Percentiles rank a stretch among this genome's conserved stretches.
Evolutionary conservation across 2,329 filamentous ascomycete species (phyloP).

Genomic region (Chaetomium strumarium): DNA sequence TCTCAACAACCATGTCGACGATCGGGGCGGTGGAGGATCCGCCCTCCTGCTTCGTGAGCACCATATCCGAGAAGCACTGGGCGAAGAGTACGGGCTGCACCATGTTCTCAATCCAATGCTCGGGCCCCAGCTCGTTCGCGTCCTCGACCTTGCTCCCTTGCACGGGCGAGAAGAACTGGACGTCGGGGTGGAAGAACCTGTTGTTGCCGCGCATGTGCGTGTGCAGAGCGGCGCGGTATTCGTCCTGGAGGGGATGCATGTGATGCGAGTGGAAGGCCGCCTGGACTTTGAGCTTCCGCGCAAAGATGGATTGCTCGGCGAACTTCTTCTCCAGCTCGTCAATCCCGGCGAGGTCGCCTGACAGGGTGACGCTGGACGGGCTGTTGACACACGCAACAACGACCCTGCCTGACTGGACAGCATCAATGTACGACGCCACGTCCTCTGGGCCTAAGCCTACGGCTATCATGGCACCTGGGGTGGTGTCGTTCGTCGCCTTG

Average conservation of each 20-base stretch:
- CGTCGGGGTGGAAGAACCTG: slow-evolving; percentile 11
- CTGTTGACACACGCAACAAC: slow-evolving; percentile 25
- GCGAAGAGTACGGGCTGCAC: slow-evolving; percentile 35
- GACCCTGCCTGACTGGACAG: slow-evolving; percentile 16
- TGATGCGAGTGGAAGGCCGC: slow-evolving; percentile 40
- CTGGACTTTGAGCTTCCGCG: slow-evolving; percentile 34
- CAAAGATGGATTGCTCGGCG: slow-evolving; percentile 30
- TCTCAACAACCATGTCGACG: slow-evolving; percentile 29
- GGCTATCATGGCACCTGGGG: slow-evolving; percentile 24
- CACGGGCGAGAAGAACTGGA: slow-evolving; percentile 25
- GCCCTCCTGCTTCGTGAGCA: slow-evolving; percentile 14
- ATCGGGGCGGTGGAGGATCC: slow-evolving; percentile 10
- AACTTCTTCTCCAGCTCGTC: slow-evolving; percentile 28
- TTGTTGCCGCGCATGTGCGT: slow-evolving; percentile 24
- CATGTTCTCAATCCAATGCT: slow-evolving; percentile 27
- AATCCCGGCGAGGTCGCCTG: slow-evolving; percentile 26
- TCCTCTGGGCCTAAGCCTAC: slow-evolving; percentile 19
- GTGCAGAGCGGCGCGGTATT: slow-evolving; percentile 27
- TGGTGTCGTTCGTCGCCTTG: background rate
- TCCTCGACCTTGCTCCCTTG: slow-evolving; percentile 20
- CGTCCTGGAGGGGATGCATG: slow-evolving; percentile 32
- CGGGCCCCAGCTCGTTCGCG: slow-evolving; percentile 17
- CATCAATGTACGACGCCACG: slow-evolving; percentile 15
- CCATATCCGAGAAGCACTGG: slow-evolving; percentile 23
- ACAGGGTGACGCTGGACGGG: slow-evolving; percentile 24